Percentiles rank a stretch among this genome's conserved stretches.
Evolutionary conservation across 164 flowering plant species (phyloP).

Genomic region (Piper longum): DNA sequence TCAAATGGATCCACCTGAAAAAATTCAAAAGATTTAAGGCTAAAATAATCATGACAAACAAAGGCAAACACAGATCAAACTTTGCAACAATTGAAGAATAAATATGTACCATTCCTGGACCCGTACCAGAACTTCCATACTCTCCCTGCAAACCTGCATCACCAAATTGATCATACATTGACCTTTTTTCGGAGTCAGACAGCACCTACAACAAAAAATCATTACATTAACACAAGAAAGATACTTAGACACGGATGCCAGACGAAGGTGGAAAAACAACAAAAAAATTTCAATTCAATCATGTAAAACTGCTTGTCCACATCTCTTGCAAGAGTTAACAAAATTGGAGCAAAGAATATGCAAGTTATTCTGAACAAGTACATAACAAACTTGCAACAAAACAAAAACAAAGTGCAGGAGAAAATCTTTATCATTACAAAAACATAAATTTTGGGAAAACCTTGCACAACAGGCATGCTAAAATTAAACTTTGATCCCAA

Average conservation of each 20-base stretch:
- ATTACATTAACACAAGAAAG: neutral
- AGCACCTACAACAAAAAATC: conserved; percentile 48
- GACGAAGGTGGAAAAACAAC: neutral
- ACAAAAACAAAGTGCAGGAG: neutral
- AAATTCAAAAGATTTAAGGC: neutral
- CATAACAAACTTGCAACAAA: neutral
- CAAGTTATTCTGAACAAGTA: neutral
- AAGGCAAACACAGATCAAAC: no score
- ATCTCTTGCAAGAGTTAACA: neutral
- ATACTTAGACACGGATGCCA: neutral
- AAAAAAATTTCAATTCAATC: neutral
- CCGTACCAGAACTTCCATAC: conserved; percentile 29
- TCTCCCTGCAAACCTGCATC: conserved; percentile 76
- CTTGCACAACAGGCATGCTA: no score
- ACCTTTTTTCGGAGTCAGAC: conserved; percentile 83
- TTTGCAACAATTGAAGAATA: neutral
- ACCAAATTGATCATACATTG: conserved; percentile 88
- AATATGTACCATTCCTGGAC: conserved; percentile 41
- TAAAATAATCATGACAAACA: neutral
- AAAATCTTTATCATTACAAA: neutral
- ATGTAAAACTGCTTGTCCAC: neutral
- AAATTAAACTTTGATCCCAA: no score
- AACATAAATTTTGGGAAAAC: neutral
- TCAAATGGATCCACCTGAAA: conserved; percentile 84
- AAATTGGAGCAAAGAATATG: no score